A percentile compares a stretch with the other conserved stretches of the same genome.
Conservation (phyloP, 164 flowering plant genomes). For the Liriodendron chinense region DNA sequence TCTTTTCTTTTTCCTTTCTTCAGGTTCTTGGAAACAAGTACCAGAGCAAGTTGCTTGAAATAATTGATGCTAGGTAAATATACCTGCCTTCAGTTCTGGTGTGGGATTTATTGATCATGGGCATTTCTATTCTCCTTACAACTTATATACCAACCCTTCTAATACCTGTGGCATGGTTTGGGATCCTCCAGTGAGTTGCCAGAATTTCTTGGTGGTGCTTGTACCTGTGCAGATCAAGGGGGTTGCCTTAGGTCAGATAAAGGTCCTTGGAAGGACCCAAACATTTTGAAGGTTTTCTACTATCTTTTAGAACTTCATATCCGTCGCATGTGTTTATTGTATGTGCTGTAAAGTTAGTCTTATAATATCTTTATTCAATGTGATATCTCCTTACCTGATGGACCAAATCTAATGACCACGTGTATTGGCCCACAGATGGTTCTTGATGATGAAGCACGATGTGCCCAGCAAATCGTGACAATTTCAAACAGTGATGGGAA, state of each 20-base stretch:
- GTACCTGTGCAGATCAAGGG: constrained; percentile 38
- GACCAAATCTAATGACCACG: neutral
- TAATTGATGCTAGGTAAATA: constrained; percentile 80
- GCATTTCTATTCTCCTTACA: neutral
- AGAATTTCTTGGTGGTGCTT: constrained; percentile 48
- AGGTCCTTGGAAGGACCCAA: constrained; percentile 46
- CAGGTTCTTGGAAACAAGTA: constrained; percentile 91
- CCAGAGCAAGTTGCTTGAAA: constrained; percentile 83
- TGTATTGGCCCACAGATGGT: constrained; percentile 36
- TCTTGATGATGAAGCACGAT: constrained; percentile 56
- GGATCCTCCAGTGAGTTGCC: constrained; percentile 57
- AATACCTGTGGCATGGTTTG: neutral
- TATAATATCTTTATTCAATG: neutral
- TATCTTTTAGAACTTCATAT: neutral
- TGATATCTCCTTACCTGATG: neutral
- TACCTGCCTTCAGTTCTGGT: neutral
- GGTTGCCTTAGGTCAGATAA: constrained; percentile 44
- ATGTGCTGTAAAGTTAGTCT: neutral
- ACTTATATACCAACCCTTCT: neutral
- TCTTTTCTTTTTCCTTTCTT: neutral
- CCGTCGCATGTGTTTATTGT: neutral
- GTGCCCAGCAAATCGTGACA: constrained; percentile 72
- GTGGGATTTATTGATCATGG: neutral
- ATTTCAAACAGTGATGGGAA: constrained; percentile 73
- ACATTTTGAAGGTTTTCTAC: constrained; percentile 31